Evolutionary conservation across 768 basidiomycete species (phyloP), one percentile per base, ranked within the genome.

Genomic region (Mycena filopes): DNA sequence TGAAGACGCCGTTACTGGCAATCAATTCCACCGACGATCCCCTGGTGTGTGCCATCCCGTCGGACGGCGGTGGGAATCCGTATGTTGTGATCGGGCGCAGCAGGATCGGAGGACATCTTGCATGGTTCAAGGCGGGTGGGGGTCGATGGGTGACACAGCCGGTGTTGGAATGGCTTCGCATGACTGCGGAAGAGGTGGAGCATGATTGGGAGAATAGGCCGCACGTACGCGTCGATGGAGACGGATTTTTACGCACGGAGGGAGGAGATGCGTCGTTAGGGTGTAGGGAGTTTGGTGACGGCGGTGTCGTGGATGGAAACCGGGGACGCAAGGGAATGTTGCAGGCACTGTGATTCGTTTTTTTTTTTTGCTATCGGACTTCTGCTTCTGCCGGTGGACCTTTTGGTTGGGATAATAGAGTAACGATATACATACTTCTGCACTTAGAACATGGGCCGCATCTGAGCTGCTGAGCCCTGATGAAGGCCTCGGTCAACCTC

Each of bases 1-100:
- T 59, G 10, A 40, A 12, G 11, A 38, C 49, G 15, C 57, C 57
- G 8, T 38, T 59, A 2, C 47, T 59, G 12, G 47, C 57, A 20
- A 59, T 59, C 25, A 59, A 59, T 47, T 59, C 57, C 18, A 59
- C 57, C 25, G 46, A 59, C 26, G 57, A 59, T 41, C 57, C 57
- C 11, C 57, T 59, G 5, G 57, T 59, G 0, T 47, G 46, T 2
- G 57, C 57, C 10, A 47, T 59, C n/a, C 47, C 57, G 2, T 26
- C 41, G 11, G 38, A 50, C 15, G 4, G 42, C 3, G 57, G 38
- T 2, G 47, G 47, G 0, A 59, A 49, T 38, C 47, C 47, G 38
- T 28, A 59, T 26, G 57, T 59, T 20, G 57, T 59, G 1, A 23
- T 59, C 18, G 48, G 20, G 40, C 57, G 57, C 36, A 59, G 36